Conservation (phyloP, 345 rosid species). For the Pistacia atlantica region DNA sequence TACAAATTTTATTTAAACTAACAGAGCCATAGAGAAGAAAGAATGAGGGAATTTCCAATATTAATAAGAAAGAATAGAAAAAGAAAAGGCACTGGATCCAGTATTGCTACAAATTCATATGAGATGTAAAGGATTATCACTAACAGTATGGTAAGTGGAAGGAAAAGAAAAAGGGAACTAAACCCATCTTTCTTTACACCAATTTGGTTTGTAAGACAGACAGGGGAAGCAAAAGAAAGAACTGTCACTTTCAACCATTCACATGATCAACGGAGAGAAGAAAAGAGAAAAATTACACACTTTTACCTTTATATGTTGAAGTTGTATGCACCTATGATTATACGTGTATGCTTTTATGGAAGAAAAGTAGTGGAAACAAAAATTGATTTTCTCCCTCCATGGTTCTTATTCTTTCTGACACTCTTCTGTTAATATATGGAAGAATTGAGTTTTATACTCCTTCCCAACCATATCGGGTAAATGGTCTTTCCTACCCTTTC, state of each 20-base stretch:
- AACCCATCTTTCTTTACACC: neutral
- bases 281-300: neutral
- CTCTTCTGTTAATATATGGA: neutral
- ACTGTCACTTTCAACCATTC: neutral
- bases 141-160: neutral
- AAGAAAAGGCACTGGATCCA: neutral
- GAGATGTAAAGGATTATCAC: neutral
- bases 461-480: neutral
- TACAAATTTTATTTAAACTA: neutral
- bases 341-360: neutral
- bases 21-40: neutral
- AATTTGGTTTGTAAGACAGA: neutral
- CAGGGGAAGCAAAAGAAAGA: neutral
- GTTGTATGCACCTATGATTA: neutral
- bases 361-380: neutral
- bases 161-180: neutral
- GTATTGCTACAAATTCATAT: neutral
- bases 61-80: neutral
- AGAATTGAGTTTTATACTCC: neutral
- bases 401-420: neutral
- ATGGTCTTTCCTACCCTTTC: neutral
- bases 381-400: neutral
- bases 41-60: neutral
- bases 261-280: neutral
- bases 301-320: neutral